Conservation (phyloP, 371 early-diverging fungal genomes). For the Apophysomyces variabilis region DNA sequence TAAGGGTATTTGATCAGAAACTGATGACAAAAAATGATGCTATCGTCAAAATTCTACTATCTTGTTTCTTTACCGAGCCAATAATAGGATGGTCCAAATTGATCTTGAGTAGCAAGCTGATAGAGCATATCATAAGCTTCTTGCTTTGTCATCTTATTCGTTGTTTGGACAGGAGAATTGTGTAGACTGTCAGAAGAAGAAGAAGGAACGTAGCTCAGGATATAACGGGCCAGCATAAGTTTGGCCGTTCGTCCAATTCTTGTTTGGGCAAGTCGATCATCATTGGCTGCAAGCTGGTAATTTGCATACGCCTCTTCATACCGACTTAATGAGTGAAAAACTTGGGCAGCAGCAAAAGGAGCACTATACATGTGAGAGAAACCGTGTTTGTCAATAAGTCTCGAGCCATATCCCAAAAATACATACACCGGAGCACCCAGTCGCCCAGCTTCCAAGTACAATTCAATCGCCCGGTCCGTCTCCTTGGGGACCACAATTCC, state of each 20-base stretch:
- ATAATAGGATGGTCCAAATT: constrained; percentile 37
- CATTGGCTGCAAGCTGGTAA: constrained; percentile 38
- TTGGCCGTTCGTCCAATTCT: constrained; percentile 34
- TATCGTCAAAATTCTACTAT: no score
- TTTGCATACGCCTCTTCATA: constrained; percentile 44
- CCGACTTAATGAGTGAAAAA: constrained; percentile 37
- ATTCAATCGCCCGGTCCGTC: constrained; percentile 59
- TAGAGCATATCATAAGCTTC: constrained; percentile 35
- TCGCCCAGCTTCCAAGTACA: constrained; percentile 38
- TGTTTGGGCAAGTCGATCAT: constrained; percentile 30
- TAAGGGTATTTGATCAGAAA: constrained; percentile 2
- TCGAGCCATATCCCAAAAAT: constrained; percentile 4
- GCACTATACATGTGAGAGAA: constrained; percentile 32
- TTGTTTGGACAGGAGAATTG: background rate
- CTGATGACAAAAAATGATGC: background rate
- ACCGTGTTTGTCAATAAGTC: constrained; percentile 6
- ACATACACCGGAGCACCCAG: constrained; percentile 47
- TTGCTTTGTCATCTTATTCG: constrained; percentile 17
- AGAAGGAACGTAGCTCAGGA: constrained; percentile 41
- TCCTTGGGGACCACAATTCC: constrained; percentile 58
- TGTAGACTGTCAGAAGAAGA: constrained; percentile 20
- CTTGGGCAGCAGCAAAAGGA: constrained; percentile 48
- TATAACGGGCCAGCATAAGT: constrained; percentile 48
- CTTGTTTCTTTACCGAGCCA: constrained; percentile 41
- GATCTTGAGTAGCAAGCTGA: constrained; percentile 31